A percentile compares a stretch with the other conserved stretches of the same genome.
Evolutionary conservation across 1,284 basidiomycete genomes (phyloP).

Genomic region (Grifola frondosa): DNA sequence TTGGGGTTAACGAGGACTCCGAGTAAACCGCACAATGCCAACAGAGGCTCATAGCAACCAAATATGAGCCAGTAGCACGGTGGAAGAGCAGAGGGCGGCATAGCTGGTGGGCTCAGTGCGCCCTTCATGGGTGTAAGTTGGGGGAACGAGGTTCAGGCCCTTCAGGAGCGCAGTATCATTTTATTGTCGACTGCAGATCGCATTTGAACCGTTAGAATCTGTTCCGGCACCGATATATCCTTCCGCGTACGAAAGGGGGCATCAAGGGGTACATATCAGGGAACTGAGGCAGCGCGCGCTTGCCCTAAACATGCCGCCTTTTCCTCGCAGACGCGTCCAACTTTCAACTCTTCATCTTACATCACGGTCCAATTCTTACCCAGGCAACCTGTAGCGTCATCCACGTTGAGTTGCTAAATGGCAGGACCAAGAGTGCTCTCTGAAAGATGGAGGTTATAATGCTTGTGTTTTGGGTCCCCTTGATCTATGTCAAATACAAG

Average conservation of each 20-base stretch:
- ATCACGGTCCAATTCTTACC: slow-evolving; percentile 60
- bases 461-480: slow-evolving; percentile 43
- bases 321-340: slow-evolving; percentile 10
- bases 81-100: slow-evolving; percentile 59
- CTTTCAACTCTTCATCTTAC: slow-evolving; percentile 47
- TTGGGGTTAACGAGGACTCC: slow-evolving; percentile 68
- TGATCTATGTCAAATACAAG: slow-evolving; percentile 36
- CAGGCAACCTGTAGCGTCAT: slow-evolving; percentile 50
- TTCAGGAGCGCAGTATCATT: too few species aligned
- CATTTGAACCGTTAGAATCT: too few species aligned
- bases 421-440: slow-evolving; percentile 64
- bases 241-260: not conserved
- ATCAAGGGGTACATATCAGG: not conserved
- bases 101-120: too few species aligned
- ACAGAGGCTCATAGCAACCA: slow-evolving; percentile 67
- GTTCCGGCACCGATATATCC: too few species aligned
- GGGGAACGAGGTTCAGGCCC: too few species aligned
- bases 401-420: slow-evolving; percentile 64
- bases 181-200: too few species aligned
- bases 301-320: slow-evolving; percentile 38
- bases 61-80: slow-evolving; percentile 71
- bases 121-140: too few species aligned
- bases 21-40: slow-evolving; percentile 63
- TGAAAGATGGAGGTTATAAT: slow-evolving; percentile 65
- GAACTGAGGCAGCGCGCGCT: slow-evolving; percentile 18